Evolutionary conservation across 306 rosid species (phyloP).

Genomic region (Vigna hirtella): DNA sequence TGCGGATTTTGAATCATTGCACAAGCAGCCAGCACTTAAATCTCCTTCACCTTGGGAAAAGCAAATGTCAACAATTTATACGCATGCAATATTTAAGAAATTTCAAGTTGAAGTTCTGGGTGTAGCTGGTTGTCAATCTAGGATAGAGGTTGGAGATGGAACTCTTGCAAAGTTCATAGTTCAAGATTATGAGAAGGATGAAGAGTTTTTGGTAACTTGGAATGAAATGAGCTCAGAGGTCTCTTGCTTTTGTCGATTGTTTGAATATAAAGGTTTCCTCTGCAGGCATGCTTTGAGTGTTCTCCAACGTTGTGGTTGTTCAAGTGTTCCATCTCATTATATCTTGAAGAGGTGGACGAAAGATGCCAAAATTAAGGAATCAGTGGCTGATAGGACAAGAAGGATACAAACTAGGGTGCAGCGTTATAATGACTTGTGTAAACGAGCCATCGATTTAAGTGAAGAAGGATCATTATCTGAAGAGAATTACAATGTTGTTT

Average conservation of each 20-base stretch:
- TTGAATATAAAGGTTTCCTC: constrained; percentile 91
- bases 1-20: constrained; percentile 93
- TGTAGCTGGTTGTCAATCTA: constrained; percentile 90
- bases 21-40: constrained; percentile 92
- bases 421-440: constrained; percentile 83
- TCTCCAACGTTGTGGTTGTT: constrained; percentile 83
- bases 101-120: constrained; percentile 94
- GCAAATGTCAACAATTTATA: constrained; percentile 88
- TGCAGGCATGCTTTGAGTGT: constrained; percentile 88
- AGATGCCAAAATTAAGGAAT: constrained; percentile 74
- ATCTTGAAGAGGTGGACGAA: constrained; percentile 88
- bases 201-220: constrained; percentile 74
- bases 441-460: constrained; percentile 79
- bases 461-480: constrained; percentile 93
- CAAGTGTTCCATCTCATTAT: constrained; percentile 81
- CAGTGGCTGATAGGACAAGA: constrained; percentile 58
- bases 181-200: constrained; percentile 86
- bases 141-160: constrained; percentile 72
- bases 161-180: constrained; percentile 65
- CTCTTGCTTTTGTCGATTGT: constrained; percentile 83
- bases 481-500: constrained; percentile 70
- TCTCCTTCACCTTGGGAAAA: constrained; percentile 99
- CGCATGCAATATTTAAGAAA: constrained; percentile 88
- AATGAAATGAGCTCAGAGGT: constrained; percentile 73
- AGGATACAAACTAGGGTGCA: constrained; percentile 69